These are phyloP conservation scores for Cicer bijugum DNA, from an alignment of 306 rosid species.

Conservation along the genomic window DNA sequence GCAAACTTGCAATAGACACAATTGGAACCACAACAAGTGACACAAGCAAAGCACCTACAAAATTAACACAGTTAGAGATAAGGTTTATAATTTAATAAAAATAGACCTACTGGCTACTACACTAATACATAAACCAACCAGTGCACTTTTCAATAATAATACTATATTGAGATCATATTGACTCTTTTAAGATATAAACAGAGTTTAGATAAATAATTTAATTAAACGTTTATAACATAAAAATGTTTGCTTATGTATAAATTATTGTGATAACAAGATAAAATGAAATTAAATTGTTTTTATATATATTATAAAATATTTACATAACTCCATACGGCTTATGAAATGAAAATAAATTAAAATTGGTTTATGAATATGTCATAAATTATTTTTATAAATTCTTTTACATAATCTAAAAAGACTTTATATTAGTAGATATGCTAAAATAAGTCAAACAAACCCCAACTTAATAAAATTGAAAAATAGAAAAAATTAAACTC, in stretches of 20 bases:
- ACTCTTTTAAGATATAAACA: too few relatives aligned
- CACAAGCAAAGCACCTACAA: conserved; percentile 74
- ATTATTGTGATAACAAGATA: background rate
- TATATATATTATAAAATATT: background rate
- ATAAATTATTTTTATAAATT: too few relatives aligned
- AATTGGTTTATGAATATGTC: background rate
- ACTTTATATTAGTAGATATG: too few relatives aligned
- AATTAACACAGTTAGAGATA: conserved; percentile 28
- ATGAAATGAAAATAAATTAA: background rate
- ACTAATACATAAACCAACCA: conserved; percentile 18
- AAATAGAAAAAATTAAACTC: conserved; percentile 38
- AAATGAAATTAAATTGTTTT: background rate
- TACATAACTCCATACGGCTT: too few relatives aligned
- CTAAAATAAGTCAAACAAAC: too few relatives aligned
- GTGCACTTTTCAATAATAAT: background rate
- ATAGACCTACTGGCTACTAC: background rate
- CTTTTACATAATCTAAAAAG: background rate
- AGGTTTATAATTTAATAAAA: conserved; percentile 3
- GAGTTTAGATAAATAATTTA: background rate
- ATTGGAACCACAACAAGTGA: conserved; percentile 70
- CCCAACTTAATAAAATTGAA: background rate
- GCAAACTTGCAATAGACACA: conserved; percentile 57
- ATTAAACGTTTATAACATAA: background rate
- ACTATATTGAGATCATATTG: background rate
- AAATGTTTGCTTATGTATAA: too few relatives aligned